A percentile compares a stretch with the other conserved stretches of the same genome.
phyloP scores from a whole-genome alignment of 78 protist genomes.

The Chrysochromulina parva region DNA sequence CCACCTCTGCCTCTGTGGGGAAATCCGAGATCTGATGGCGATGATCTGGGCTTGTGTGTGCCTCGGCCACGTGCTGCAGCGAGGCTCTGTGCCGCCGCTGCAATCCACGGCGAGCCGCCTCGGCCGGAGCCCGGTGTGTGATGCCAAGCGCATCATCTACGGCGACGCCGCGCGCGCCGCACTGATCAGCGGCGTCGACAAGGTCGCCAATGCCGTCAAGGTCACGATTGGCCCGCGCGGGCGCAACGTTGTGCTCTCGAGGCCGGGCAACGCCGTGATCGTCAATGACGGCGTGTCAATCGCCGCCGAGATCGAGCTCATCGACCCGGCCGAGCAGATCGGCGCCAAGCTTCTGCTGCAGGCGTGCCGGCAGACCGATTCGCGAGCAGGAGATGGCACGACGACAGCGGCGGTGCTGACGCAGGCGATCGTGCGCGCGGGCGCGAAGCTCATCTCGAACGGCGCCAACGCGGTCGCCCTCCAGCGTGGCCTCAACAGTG shows the following conservation, averaged over 20 bases:
- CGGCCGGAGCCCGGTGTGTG: too few species aligned
- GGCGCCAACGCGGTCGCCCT: conserved; percentile 23
- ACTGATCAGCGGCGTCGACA: not conserved
- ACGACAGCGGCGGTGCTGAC: conserved; percentile 33
- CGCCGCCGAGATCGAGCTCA: not conserved
- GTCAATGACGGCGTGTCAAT: conserved; percentile 33
- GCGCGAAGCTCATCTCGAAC: not conserved
- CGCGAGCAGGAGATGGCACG: conserved; percentile 10
- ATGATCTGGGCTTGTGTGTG: too few species aligned
- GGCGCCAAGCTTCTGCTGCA: conserved; percentile 21
- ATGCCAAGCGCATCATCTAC: not conserved
- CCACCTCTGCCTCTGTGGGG: too few species aligned
- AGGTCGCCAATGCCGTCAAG: conserved; percentile 10
- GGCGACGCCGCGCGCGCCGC: not conserved
- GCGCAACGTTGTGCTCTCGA: conserved; percentile 4
- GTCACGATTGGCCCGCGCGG: conserved; percentile 19
- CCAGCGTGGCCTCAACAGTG: not conserved
- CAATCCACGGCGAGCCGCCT: too few species aligned
- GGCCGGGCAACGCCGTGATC: not conserved
- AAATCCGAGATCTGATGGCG: too few species aligned
- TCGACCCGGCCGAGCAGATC: not conserved
- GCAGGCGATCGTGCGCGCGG: conserved; percentile 28
- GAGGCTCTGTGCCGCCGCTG: too few species aligned
- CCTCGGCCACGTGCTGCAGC: too few species aligned
- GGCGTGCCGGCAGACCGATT: not conserved